Evolutionary conservation across 1,139 yeast genomes (phyloP).

Genomic region (Maudiozyma humilis): DNA sequence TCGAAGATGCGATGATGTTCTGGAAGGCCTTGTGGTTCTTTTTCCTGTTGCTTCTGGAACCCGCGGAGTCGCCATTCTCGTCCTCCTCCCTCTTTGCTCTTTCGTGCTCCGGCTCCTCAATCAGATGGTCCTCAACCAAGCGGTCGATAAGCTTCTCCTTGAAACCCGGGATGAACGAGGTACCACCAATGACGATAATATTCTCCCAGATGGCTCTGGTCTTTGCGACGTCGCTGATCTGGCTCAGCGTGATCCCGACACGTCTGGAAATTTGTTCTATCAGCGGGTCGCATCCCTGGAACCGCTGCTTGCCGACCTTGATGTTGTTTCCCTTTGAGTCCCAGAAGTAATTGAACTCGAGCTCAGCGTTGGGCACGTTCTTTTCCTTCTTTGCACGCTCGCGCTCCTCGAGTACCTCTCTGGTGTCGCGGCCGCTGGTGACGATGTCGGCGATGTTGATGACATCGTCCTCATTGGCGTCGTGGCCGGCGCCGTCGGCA

Average conservation of each 20-base stretch:
- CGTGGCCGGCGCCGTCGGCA: slow-evolving; percentile 31
- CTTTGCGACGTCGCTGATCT: slow-evolving; percentile 58
- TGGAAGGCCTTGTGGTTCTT: slow-evolving; percentile 10
- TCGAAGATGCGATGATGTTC: slow-evolving; percentile 20
- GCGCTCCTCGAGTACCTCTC: slow-evolving; percentile 55
- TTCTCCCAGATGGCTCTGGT: slow-evolving; percentile 86
- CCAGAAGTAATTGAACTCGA: slow-evolving; percentile 57
- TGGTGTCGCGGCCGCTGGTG: slow-evolving; percentile 56
- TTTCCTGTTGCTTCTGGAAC: slow-evolving; percentile 22
- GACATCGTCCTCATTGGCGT: slow-evolving; percentile 49
- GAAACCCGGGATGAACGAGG: slow-evolving; percentile 67
- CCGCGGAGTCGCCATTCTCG: slow-evolving; percentile 16
- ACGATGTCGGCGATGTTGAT: slow-evolving; percentile 88
- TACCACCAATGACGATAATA: slow-evolving; percentile 68
- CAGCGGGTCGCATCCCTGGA: slow-evolving; percentile 62
- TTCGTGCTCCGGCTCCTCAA: slow-evolving; percentile 33
- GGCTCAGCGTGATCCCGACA: slow-evolving; percentile 45
- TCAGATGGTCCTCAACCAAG: slow-evolving; percentile 52
- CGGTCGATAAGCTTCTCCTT: slow-evolving; percentile 58
- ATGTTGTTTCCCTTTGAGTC: slow-evolving; percentile 46
- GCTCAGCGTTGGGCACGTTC: slow-evolving; percentile 42
- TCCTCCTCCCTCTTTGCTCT: slow-evolving; percentile 32
- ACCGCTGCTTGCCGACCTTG: slow-evolving; percentile 77
- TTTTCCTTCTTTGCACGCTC: slow-evolving; percentile 39
- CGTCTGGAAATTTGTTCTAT: slow-evolving; percentile 47